Base-by-base conservation (phyloP, 73 alveolate genomes). In the Blepharisma stoltei region DNA sequence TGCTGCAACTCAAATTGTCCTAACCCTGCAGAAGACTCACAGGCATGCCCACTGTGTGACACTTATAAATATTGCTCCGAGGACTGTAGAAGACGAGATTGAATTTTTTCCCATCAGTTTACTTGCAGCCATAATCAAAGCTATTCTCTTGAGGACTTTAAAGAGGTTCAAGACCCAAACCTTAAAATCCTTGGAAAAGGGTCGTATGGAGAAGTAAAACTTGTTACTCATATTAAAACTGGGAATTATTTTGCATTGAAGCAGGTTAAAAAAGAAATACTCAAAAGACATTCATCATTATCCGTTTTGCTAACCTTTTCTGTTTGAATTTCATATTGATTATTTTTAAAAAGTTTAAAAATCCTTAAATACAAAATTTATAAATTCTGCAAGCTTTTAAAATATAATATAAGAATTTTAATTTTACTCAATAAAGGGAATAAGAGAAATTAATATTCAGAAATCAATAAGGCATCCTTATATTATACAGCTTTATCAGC, bases 391-490 rank as follows among this genome's bases (percentile, higher is more conserved):
- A n/a, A n/a, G n/a, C n/a, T n/a, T n/a, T n/a, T n/a, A n/a, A n/a
- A n/a, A n/a, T n/a, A n/a, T n/a, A n/a, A n/a, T n/a, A n/a, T n/a
- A n/a, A n/a, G n/a, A n/a, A n/a, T n/a, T n/a, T n/a, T n/a, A n/a
- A n/a, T n/a, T n/a, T n/a, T n/a, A n/a, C n/a, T n/a, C n/a, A n/a
- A n/a, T n/a, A n/a, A n/a, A n/a, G n/a, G n/a, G n/a, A n/a, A n/a
- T n/a, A 87, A 70, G 95, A 54, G 98, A 93, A 77, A 91, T 93
- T 8, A 89, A 81, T 25, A 87, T 93, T 20, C 96, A 90, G 55
- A 81, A 85, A 77, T 77, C 83, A 71, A 52, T 93, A 6, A 47
- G 32, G n/a, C 98, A 93, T 88, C 91, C 87, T 66, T 88, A 93
- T 78, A 93, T 93, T 7, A 81, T 87, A 27, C 76, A 93, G 87